Evolutionary conservation across 108 stramenopile species (phyloP).

Genomic region (Ochromonas danica): DNA sequence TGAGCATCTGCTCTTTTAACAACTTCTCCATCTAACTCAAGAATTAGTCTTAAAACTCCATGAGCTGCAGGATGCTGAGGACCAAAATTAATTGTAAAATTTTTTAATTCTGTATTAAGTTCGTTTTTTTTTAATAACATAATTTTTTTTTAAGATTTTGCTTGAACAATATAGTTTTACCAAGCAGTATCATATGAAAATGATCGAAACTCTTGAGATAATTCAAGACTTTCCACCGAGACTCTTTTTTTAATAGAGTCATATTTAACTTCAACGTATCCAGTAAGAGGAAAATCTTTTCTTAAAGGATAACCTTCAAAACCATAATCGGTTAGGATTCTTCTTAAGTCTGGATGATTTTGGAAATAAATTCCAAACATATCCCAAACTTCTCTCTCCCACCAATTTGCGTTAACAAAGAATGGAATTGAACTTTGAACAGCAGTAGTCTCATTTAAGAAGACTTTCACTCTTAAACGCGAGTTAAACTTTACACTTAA

Average conservation of each 20-base stretch:
- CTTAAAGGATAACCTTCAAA: conserved; percentile 30
- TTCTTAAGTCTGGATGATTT: conserved; percentile 28
- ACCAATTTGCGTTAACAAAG: conserved; percentile 1
- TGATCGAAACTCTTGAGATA: conserved; percentile 25
- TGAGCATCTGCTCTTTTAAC: conserved; percentile 49
- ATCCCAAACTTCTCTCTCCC: conserved; percentile 32
- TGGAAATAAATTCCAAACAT: conserved; percentile 25
- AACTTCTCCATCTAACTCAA: conserved; percentile 48
- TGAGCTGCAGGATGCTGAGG: conserved; percentile 42
- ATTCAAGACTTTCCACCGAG: background rate
- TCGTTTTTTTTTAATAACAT: conserved; percentile 18
- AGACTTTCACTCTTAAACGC: conserved; percentile 17
- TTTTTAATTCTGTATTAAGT: conserved; percentile 41
- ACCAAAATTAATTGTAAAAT: conserved; percentile 46
- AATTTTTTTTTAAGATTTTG: conserved; percentile 13
- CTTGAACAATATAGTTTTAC: background rate
- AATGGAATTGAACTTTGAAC: conserved; percentile 4
- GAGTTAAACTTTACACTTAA: conserved; percentile 10
- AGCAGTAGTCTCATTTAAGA: conserved; percentile 19
- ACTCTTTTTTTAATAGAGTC: conserved; percentile 1
- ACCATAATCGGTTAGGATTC: conserved; percentile 32
- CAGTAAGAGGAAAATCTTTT: conserved; percentile 32
- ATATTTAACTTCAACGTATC: conserved; percentile 19
- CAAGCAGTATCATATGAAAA: conserved; percentile 10
- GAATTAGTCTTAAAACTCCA: conserved; percentile 43